These are phyloP conservation scores for Gossypium australe DNA, from an alignment of 345 rosid species.

Conservation along the genomic window DNA sequence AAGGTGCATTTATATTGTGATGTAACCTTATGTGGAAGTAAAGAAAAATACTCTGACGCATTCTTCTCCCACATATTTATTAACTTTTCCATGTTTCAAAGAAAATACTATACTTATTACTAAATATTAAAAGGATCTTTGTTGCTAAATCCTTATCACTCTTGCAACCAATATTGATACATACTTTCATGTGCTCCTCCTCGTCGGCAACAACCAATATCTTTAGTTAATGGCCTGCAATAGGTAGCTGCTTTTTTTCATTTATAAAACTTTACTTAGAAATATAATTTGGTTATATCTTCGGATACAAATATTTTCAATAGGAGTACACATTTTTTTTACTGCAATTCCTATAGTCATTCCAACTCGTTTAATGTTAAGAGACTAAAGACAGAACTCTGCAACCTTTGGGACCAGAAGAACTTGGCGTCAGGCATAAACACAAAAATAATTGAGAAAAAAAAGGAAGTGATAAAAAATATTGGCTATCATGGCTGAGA, in stretches of 20 bases:
- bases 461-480: background rate
- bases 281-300: background rate
- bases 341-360: background rate
- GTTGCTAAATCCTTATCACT: too few species aligned
- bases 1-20: background rate
- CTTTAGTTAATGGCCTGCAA: background rate
- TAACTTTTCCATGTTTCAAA: too few species aligned
- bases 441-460: background rate
- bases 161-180: too few species aligned
- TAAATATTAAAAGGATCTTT: too few species aligned
- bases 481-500: background rate
- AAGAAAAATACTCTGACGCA: background rate
- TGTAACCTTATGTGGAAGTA: background rate
- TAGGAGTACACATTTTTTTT: background rate
- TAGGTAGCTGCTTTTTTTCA: background rate
- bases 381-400: background rate
- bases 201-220: too few species aligned
- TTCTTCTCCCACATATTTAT: background rate
- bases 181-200: too few species aligned
- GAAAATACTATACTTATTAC: too few species aligned
- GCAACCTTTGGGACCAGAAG: slow-evolving; percentile 1
- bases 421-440: background rate
- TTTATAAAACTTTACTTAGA: background rate
- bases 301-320: too few species aligned
- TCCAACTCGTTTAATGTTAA: background rate